A percentile compares a stretch with the other conserved stretches of the same genome.
Conservation (phyloP, 2,329 filamentous ascomycete species). For the Tetracladium maxilliforme region DNA sequence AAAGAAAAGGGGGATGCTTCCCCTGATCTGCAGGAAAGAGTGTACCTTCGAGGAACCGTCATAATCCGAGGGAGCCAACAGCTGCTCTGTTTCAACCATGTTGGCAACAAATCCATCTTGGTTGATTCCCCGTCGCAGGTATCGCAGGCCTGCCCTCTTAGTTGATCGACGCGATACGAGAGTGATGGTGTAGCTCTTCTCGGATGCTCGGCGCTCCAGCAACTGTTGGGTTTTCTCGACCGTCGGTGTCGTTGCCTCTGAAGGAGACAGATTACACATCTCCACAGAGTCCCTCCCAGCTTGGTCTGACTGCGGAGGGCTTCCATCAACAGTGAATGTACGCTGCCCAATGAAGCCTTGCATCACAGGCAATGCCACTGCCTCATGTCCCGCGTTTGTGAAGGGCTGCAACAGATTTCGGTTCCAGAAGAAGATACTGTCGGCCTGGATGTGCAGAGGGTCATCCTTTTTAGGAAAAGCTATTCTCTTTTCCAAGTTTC, state of each 20-base stretch:
- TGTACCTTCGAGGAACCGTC: slow-evolving; percentile 46
- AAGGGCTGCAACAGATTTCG: slow-evolving; percentile 59
- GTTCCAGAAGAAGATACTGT: slow-evolving; percentile 88
- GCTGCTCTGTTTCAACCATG: slow-evolving; percentile 87
- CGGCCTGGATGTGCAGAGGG: slow-evolving; percentile 58
- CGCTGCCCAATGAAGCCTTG: slow-evolving; percentile 90
- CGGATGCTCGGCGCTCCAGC: background rate
- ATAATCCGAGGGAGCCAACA: slow-evolving; percentile 62
- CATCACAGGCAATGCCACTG: slow-evolving; percentile 66
- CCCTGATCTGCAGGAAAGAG: slow-evolving; percentile 77
- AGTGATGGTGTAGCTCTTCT: slow-evolving; percentile 29
- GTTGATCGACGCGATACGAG: slow-evolving; percentile 81
- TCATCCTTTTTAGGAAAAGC: slow-evolving; percentile 27
- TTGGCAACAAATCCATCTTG: slow-evolving; percentile 84
- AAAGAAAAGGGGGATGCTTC: slow-evolving; percentile 90
- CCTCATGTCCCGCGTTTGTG: slow-evolving; percentile 55
- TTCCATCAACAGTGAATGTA: slow-evolving; percentile 57
- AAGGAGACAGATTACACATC: slow-evolving; percentile 20
- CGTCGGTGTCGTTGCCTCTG: slow-evolving; percentile 10
- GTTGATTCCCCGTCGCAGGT: slow-evolving; percentile 79
- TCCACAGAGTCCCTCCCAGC: slow-evolving; percentile 22
- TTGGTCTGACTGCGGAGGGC: slow-evolving; percentile 29
- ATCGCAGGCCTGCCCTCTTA: slow-evolving; percentile 76
- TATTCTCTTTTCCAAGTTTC: slow-evolving; percentile 30
- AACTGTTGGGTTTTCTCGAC: no score